A percentile compares a stretch with the other conserved stretches of the same genome.
These are phyloP conservation scores for Aspergillus diversus DNA, from an alignment of 495 filamentous ascomycete species.

Conservation along the genomic window DNA sequence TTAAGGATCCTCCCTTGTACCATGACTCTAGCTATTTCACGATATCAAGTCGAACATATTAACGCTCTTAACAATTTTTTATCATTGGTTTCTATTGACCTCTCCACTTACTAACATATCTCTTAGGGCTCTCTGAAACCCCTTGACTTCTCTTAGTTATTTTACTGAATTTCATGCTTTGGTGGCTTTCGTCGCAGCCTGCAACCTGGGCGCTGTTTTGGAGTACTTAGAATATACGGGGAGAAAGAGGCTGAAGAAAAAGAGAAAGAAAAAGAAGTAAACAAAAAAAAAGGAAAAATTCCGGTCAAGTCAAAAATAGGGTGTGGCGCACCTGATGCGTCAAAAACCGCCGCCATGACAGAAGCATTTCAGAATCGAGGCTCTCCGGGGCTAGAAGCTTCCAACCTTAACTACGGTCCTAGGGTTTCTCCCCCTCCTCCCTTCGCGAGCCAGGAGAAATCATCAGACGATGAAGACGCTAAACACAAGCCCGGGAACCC, in stretches of 20 bases:
- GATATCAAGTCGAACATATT: too few species aligned
- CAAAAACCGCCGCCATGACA: conserved; percentile 41
- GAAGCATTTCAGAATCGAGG: conserved; percentile 53
- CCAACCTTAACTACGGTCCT: conserved; percentile 28
- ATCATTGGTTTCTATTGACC: too few species aligned
- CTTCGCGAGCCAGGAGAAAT: conserved; percentile 23
- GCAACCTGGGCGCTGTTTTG: conserved; percentile 16
- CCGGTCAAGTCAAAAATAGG: conserved; percentile 5
- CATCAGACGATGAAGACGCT: conserved; percentile 20
- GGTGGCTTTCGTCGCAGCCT: not conserved
- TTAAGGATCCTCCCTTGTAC: too few species aligned
- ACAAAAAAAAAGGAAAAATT: not conserved
- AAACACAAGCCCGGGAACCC: conserved; percentile 31
- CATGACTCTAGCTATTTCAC: too few species aligned
- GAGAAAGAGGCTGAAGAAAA: conserved; percentile 10
- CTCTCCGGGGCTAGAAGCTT: conserved; percentile 35
- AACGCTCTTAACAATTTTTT: too few species aligned
- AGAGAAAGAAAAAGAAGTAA: conserved; percentile 12
- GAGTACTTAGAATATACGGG: conserved; percentile 3
- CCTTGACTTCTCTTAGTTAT: not conserved
- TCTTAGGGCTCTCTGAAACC: not conserved
- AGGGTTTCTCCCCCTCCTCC: conserved; percentile 34
- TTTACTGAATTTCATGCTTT: not conserved
- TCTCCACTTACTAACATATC: not conserved
- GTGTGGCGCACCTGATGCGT: conserved; percentile 41